Conservation (phyloP, 2,329 filamentous ascomycete species). For the Harringtonia lauricola region DNA sequence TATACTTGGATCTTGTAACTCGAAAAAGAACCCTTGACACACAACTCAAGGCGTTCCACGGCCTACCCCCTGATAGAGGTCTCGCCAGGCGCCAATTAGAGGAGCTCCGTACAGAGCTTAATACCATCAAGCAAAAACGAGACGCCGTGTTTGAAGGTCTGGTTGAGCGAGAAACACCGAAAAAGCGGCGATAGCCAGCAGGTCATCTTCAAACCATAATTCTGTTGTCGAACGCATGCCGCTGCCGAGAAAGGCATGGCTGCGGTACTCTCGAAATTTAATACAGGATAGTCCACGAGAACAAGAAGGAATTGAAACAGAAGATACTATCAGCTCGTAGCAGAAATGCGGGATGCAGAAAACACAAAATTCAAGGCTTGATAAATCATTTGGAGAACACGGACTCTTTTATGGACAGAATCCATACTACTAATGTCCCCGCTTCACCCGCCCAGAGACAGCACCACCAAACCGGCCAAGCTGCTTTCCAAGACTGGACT, state of each 20-base stretch:
- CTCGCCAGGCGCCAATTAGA: slow-evolving; percentile 62
- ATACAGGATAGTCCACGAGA: too few relatives aligned
- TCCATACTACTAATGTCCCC: slow-evolving; percentile 24
- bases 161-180: slow-evolving; percentile 49
- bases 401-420: neutral
- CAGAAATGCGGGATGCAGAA: too few relatives aligned
- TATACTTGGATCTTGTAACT: slow-evolving; percentile 44
- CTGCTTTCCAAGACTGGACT: slow-evolving; percentile 53
- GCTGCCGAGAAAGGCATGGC: too few relatives aligned
- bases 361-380: too few relatives aligned
- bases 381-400: too few relatives aligned
- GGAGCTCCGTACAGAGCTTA: slow-evolving; percentile 51
- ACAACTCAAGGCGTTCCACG: slow-evolving; percentile 55
- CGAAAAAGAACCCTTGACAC: slow-evolving; percentile 48
- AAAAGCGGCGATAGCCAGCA: slow-evolving; percentile 21
- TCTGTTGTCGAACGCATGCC: slow-evolving; percentile 2
- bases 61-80: slow-evolving; percentile 59
- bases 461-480: slow-evolving; percentile 63
- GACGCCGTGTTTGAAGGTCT: slow-evolving; percentile 68
- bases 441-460: slow-evolving; percentile 51
- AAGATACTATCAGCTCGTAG: too few relatives aligned
- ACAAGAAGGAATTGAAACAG: too few relatives aligned
- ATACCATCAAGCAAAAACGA: slow-evolving; percentile 46
- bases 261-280: too few relatives aligned
- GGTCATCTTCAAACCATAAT: neutral